A percentile compares a stretch with the other conserved stretches of the same genome.
phyloP scores from a whole-genome alignment of 352 stramenopile species.

The Porosira glacialis region DNA sequence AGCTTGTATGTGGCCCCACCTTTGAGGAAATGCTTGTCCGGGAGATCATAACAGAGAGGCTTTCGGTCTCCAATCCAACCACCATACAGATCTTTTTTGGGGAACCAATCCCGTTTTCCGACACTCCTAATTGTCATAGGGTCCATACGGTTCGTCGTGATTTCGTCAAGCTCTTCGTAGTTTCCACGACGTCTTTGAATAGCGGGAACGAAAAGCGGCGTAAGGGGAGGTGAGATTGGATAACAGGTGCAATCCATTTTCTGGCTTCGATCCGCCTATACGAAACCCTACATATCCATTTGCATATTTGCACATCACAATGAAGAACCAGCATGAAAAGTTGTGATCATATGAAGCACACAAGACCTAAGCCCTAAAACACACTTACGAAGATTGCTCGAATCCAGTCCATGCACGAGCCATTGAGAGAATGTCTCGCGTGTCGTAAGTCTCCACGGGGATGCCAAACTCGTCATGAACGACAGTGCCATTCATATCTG shows the following conservation, averaged over 20 bases:
- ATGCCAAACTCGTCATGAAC: background rate
- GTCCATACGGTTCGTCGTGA: slow-evolving; percentile 44
- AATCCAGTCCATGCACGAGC: slow-evolving; percentile 75
- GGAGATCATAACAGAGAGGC: slow-evolving; percentile 51
- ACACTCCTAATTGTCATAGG: slow-evolving; percentile 65
- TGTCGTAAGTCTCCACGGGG: slow-evolving; percentile 31
- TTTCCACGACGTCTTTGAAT: slow-evolving; percentile 28
- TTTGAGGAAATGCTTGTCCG: slow-evolving; percentile 55
- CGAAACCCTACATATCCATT: too few species aligned
- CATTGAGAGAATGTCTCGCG: slow-evolving; percentile 62
- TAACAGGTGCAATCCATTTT: background rate
- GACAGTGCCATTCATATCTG: slow-evolving; percentile 49
- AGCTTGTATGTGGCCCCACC: slow-evolving; percentile 54
- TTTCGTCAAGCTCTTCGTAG: slow-evolving; percentile 23
- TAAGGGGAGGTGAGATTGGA: background rate
- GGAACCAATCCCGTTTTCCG: slow-evolving; percentile 66
- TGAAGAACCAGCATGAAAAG: too few species aligned
- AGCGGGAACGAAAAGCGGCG: background rate
- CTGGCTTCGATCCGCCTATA: too few species aligned
- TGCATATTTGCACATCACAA: too few species aligned
- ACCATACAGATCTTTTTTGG: slow-evolving; percentile 65
- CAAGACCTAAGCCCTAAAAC: too few species aligned
- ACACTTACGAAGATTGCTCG: slow-evolving; percentile 11
- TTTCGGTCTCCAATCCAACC: slow-evolving; percentile 67
- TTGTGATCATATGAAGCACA: too few species aligned